Percentiles rank a stretch among this genome's conserved stretches.
These are phyloP conservation scores for Hypoxylon subgilvum DNA, from an alignment of 495 filamentous ascomycete genomes.

Conservation along the genomic window DNA sequence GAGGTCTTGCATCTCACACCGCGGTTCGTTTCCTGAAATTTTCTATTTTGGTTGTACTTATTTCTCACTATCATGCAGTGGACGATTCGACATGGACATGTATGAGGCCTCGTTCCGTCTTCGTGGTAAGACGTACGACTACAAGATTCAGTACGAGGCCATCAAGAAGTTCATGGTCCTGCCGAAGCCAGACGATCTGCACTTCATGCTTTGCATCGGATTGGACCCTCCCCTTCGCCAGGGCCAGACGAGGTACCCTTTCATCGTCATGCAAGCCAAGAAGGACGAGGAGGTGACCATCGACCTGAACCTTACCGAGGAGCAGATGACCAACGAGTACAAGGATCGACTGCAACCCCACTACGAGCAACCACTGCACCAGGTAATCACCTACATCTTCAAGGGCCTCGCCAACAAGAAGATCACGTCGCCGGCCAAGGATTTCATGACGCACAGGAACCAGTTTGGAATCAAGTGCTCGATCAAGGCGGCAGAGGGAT, in stretches of 20 bases:
- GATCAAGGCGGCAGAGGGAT: slow-evolving; percentile 97
- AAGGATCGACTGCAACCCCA: slow-evolving; percentile 82
- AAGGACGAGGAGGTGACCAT: slow-evolving; percentile 95
- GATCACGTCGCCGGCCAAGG: slow-evolving; percentile 88
- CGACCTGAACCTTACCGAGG: slow-evolving; percentile 96
- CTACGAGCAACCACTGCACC: slow-evolving; percentile 90
- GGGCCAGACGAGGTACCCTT: slow-evolving; percentile 97
- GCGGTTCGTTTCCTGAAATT: slow-evolving; percentile 63
- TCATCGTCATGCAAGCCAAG: slow-evolving; percentile 99
- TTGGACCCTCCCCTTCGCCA: slow-evolving; percentile 95
- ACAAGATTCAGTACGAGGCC: slow-evolving; percentile 97
- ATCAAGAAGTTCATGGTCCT: slow-evolving; percentile 99
- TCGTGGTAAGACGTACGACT: slow-evolving; percentile 99
- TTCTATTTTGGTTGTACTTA: not conserved
- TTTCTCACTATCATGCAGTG: slow-evolving; percentile 64
- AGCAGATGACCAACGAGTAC: slow-evolving; percentile 80
- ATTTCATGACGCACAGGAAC: slow-evolving; percentile 89
- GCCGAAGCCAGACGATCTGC: slow-evolving; percentile 95
- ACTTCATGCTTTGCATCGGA: slow-evolving; percentile 92
- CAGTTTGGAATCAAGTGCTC: slow-evolving; percentile 98
- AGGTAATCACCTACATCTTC: slow-evolving; percentile 93
- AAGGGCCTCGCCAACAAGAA: slow-evolving; percentile 92
- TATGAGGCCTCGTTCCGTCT: slow-evolving; percentile 97
- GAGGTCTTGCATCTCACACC: slow-evolving; percentile 97
- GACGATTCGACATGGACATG: slow-evolving; percentile 99